Evolutionary conservation across 2,329 filamentous ascomycete genomes (phyloP).

Genomic region (Penicillium rolfsii): DNA sequence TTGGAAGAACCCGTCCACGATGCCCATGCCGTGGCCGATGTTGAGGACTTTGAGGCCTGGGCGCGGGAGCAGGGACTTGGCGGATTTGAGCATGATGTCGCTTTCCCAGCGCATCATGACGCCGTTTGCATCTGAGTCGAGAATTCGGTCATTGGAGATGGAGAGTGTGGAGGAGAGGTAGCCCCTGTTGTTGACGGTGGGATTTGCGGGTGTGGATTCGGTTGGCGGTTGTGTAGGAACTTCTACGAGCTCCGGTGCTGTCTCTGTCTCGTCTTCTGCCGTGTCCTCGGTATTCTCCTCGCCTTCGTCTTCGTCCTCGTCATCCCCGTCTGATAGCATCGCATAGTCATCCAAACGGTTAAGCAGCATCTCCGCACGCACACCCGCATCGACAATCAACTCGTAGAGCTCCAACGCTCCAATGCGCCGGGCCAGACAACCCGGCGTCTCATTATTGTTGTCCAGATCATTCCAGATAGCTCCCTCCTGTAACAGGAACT

Average conservation of each 20-base stretch:
- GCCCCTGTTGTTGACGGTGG: constrained; percentile 63
- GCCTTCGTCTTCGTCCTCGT: constrained; percentile 34
- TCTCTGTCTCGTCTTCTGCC: constrained; percentile 20
- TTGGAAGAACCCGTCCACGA: constrained; percentile 77
- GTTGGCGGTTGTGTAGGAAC: constrained; percentile 18
- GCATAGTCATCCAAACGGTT: constrained; percentile 82
- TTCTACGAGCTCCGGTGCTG: constrained; percentile 33
- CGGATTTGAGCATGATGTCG: constrained; percentile 79
- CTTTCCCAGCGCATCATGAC: constrained; percentile 96
- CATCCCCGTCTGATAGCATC: constrained; percentile 55
- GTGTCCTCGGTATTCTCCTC: constrained; percentile 16
- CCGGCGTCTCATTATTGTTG: constrained; percentile 82
- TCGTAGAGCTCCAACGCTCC: constrained; percentile 74
- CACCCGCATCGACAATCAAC: constrained; percentile 83
- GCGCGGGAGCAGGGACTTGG: constrained; percentile 65
- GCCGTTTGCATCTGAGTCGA: constrained; percentile 76
- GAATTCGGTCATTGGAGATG: constrained; percentile 67
- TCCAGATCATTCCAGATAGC: constrained; percentile 98
- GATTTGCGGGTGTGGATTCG: constrained; percentile 22
- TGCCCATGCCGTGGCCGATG: constrained; percentile 89
- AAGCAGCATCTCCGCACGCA: constrained; percentile 85
- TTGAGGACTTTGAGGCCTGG: constrained; percentile 74
- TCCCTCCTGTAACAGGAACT: constrained; percentile 79
- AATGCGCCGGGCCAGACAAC: constrained; percentile 75
- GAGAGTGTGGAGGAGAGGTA: constrained; percentile 71